Base-by-base conservation (phyloP, 1,284 basidiomycete genomes). In the Ustilago xerochloae region DNA sequence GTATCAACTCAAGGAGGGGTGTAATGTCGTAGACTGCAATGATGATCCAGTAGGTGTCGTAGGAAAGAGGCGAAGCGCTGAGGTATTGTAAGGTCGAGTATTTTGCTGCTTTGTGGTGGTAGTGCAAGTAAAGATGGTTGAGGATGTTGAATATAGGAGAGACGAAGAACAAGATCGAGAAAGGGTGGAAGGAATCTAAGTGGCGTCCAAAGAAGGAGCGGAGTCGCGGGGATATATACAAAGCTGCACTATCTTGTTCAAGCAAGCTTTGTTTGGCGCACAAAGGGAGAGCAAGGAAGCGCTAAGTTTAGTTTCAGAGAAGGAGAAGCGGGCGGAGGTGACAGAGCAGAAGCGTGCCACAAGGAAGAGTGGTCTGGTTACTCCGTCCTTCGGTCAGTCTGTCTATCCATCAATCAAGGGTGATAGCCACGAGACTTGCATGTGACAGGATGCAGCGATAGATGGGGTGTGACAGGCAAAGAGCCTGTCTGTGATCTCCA, bases 201-300 rank as follows among this genome's bases (percentile, higher is more conserved):
- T 46, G 57, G 57, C 57, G 30, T 28, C 22, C 12, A n/a, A 26
- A 20, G 9, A 36, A 13, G 12, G 43, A 35, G 50, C 55, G 55
- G 50, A 53, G 49, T 57, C 22, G 18, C n/a, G 32, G 43, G 54
- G 49, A 52, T 63, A 57, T 63, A 63, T 63, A 63, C 62, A 63
- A 52, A 47, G 54, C 20, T 39, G 49, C 33, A 26, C 49, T 29
- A 52, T 3, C 30, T 38, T 18, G 16, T 52, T n/a, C n/a, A n/a
- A n/a, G n/a, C n/a, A n/a, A n/a, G 48, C 48, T 51, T 29, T 22
- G 32, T 46, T n/a, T 16, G 49, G 53, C 49, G 35, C 38, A 35
- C 18, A 46, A 18, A 46, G 30, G n/a, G 33, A 15, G 24, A n/a
- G 30, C n/a, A n/a, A 8, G 52, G 18, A 22, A 32, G 36, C 26